These are phyloP conservation scores for Amniculicola lignicola DNA, from an alignment of 495 filamentous ascomycete species.

Conservation along the genomic window DNA sequence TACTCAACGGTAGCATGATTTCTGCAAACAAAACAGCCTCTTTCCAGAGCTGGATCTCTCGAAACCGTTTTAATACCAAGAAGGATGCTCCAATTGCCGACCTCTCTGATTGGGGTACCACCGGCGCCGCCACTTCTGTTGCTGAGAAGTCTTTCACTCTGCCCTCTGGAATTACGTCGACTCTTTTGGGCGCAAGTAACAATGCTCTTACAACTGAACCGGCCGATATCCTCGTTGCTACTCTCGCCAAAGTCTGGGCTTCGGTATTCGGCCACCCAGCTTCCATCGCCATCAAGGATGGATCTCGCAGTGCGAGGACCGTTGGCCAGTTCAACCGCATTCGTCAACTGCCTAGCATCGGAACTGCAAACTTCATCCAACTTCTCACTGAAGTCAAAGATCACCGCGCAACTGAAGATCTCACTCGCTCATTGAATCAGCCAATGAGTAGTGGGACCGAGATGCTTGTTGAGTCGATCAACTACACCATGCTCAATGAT, in stretches of 20 bases:
- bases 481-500: constrained; percentile 5
- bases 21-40: constrained; percentile 5
- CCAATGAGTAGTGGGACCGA: background rate
- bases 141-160: constrained; percentile 33
- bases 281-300: constrained; percentile 15
- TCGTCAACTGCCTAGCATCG: constrained; percentile 9
- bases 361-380: constrained; percentile 10
- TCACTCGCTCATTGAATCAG: background rate
- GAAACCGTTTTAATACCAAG: background rate
- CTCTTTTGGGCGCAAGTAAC: constrained; percentile 24
- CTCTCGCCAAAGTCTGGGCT: constrained; percentile 7
- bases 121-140: background rate
- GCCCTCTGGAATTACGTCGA: constrained; percentile 44
- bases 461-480: constrained; percentile 11
- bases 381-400: constrained; percentile 19
- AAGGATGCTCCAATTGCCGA: background rate
- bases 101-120: constrained; percentile 10
- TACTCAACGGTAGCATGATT: constrained; percentile 13
- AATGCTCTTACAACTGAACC: constrained; percentile 16
- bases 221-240: constrained; percentile 9
- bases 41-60: constrained; percentile 17
- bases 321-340: constrained; percentile 26
- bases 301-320: constrained; percentile 5
- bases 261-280: constrained; percentile 3
- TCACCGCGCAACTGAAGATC: constrained; percentile 3